Conservation (phyloP, 1,284 basidiomycete genomes). For the Pyrrhoderma lamaoense region DNA sequence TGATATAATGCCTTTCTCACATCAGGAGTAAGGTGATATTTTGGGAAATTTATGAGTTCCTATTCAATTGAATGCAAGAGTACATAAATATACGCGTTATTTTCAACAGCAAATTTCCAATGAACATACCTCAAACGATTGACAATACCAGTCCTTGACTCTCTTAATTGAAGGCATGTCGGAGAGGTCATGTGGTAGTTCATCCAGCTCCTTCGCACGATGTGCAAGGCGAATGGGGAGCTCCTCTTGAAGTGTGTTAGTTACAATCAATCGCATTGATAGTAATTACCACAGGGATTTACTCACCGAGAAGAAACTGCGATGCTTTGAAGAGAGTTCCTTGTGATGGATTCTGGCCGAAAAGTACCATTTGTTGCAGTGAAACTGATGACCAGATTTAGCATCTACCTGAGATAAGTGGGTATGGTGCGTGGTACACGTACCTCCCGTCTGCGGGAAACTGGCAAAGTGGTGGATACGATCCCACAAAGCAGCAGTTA, state of each 20-base stretch:
- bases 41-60: conserved; percentile 85
- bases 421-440: not conserved
- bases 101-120: not conserved
- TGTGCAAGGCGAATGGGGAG: conserved; percentile 93
- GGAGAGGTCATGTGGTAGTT: conserved; percentile 87
- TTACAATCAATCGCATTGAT: not conserved
- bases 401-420: not conserved
- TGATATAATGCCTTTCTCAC: conserved; percentile 64
- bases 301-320: conserved; percentile 70
- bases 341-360: conserved; percentile 81
- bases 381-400: conserved; percentile 48
- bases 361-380: conserved; percentile 85
- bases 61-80: conserved; percentile 29
- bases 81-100: not conserved
- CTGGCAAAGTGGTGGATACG: conserved; percentile 91
- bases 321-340: conserved; percentile 83
- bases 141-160: conserved; percentile 98
- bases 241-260: conserved; percentile 51
- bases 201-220: conserved; percentile 93
- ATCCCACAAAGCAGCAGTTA: conserved; percentile 81
- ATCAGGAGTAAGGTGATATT: conserved; percentile 59
- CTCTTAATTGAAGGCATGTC: conserved; percentile 92
- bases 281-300: too few relatives aligned
- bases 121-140: conserved; percentile 86
- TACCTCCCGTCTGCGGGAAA: conserved; percentile 88